Percentiles rank a stretch among this genome's conserved stretches.
These are phyloP conservation scores for Wickerhamiella sergipiensis DNA, from an alignment of 805 yeast genomes.

Conservation along the genomic window DNA sequence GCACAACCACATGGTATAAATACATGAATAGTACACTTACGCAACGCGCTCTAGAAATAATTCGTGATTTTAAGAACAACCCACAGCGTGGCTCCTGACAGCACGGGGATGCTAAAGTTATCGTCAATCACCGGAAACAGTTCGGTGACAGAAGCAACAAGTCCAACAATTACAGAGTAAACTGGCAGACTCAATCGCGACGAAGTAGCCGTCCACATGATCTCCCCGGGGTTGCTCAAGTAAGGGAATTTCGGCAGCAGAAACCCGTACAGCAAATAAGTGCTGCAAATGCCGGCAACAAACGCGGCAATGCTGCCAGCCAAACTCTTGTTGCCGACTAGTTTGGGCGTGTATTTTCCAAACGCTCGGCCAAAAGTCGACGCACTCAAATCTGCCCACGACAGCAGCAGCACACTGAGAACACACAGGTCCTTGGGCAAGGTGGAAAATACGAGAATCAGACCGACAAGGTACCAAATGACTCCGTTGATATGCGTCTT, in stretches of 20 bases:
- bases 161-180: slow-evolving; percentile 52
- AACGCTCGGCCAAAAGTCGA: slow-evolving; percentile 80
- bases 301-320: slow-evolving; percentile 90
- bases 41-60: not conserved
- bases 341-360: slow-evolving; percentile 72
- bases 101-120: slow-evolving; percentile 84
- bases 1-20: too few relatives aligned
- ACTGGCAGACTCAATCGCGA: slow-evolving; percentile 41
- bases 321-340: slow-evolving; percentile 62
- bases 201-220: slow-evolving; percentile 51
- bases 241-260: slow-evolving; percentile 51
- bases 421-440: slow-evolving; percentile 73
- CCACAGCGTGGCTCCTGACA: slow-evolving; percentile 56
- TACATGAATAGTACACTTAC: not conserved
- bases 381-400: slow-evolving; percentile 98
- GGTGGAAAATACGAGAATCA: slow-evolving; percentile 50
- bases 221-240: slow-evolving; percentile 41
- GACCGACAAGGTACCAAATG: slow-evolving; percentile 73
- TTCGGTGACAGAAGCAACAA: slow-evolving; percentile 78
- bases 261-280: slow-evolving; percentile 56
- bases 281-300: slow-evolving; percentile 50
- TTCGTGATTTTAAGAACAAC: slow-evolving; percentile 26
- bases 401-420: slow-evolving; percentile 61
- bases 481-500: slow-evolving; percentile 59
- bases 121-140: slow-evolving; percentile 80